Percentiles rank a stretch among this genome's conserved stretches.
Conservation (phyloP, 192 early-diverging fungal genomes). For the Coemansia sp. region DNA sequence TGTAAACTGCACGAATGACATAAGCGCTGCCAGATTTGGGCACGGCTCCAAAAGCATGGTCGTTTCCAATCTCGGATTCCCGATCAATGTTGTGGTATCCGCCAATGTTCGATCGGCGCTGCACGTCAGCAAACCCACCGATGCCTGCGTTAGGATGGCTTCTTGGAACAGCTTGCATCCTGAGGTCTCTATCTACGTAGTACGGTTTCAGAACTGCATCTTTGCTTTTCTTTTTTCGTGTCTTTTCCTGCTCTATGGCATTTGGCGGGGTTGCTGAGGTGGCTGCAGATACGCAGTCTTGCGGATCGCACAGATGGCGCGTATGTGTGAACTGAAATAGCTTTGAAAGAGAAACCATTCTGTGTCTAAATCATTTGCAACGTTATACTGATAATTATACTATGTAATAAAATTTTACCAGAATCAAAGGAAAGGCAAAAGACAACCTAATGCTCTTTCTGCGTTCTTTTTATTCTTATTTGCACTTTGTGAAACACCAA, state of each 20-base stretch:
- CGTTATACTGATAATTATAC: background rate
- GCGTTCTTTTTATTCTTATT: no score
- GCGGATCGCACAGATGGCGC: slow-evolving; percentile 28
- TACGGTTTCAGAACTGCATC: background rate
- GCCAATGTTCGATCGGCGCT: slow-evolving; percentile 27
- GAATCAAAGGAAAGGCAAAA: no score
- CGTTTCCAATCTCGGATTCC: slow-evolving; percentile 33
- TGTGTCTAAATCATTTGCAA: background rate
- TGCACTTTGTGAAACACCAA: no score
- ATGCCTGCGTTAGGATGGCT: slow-evolving; percentile 32
- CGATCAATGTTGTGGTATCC: slow-evolving; percentile 27
- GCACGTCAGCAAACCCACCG: slow-evolving; percentile 23
- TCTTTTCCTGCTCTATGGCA: slow-evolving; percentile 17
- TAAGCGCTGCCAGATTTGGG: slow-evolving; percentile 1
- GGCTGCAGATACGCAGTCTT: slow-evolving; percentile 30
- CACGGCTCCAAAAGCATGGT: slow-evolving; percentile 17
- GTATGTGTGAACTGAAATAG: slow-evolving; percentile 13
- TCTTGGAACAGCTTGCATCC: background rate
- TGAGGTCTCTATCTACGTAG: background rate
- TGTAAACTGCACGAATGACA: background rate
- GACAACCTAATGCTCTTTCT: no score
- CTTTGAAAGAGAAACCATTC: background rate
- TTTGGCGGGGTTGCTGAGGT: slow-evolving; percentile 13
- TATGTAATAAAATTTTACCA: no score
- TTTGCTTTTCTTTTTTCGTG: background rate